These are phyloP conservation scores for Vitis cinerea DNA, from an alignment of 164 flowering plant genomes.

Conservation along the genomic window DNA sequence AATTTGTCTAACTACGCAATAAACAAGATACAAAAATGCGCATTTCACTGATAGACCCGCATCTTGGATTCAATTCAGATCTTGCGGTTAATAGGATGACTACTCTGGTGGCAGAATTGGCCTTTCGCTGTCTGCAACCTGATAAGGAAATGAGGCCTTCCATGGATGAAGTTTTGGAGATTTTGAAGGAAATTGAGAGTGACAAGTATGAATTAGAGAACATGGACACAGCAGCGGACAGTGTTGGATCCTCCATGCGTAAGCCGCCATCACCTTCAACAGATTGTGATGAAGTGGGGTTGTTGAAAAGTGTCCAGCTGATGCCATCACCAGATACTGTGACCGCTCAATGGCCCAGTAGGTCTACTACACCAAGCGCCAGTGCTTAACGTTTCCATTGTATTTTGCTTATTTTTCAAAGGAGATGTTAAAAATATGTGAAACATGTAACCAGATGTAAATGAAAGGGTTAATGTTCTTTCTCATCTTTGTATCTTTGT, in stretches of 20 bases:
- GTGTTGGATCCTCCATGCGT: neutral
- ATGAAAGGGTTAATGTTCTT: neutral
- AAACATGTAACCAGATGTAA: neutral
- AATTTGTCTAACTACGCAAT: slow-evolving; percentile 26
- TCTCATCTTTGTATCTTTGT: neutral
- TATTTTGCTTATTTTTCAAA: neutral
- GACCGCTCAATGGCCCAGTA: slow-evolving; percentile 34
- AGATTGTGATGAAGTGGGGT: slow-evolving; percentile 17
- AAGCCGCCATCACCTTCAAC: slow-evolving; percentile 20
- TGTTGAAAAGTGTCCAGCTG: slow-evolving; percentile 20
- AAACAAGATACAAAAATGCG: slow-evolving; percentile 14
- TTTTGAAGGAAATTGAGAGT: neutral
- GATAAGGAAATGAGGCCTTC: slow-evolving; percentile 16
- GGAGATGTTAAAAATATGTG: no score
- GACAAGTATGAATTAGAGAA: neutral
- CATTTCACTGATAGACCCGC: slow-evolving; percentile 15
- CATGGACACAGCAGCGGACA: neutral
- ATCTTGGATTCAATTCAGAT: neutral
- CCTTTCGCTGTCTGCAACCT: slow-evolving; percentile 10
- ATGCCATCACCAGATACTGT: slow-evolving; percentile 40
- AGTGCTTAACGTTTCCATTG: slow-evolving; percentile 12
- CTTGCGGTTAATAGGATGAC: neutral
- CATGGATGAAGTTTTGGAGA: slow-evolving; percentile 10
- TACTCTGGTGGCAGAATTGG: slow-evolving; percentile 9
- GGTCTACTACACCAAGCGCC: slow-evolving; percentile 29